Conservation (phyloP, 1,284 basidiomycete genomes). For the Cutaneotrichosporon cavernicola region DNA sequence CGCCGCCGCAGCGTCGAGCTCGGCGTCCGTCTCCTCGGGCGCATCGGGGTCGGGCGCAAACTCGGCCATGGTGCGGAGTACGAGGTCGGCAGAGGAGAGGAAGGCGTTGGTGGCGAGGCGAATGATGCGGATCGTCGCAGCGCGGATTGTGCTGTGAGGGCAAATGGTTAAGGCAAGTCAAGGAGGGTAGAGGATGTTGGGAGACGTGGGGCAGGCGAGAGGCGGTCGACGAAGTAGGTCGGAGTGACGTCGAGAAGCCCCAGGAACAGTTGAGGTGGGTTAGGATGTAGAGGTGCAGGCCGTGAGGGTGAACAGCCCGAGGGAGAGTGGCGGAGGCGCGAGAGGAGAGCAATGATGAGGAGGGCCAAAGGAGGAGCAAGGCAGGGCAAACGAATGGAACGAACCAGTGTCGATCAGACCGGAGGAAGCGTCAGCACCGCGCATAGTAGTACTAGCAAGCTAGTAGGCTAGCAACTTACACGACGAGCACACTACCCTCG, state of each 20-base stretch:
- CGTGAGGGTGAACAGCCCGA: neutral
- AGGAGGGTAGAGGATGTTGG: too few relatives aligned
- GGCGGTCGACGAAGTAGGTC: too few relatives aligned
- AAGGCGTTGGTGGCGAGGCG: constrained; percentile 77
- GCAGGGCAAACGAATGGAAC: neutral
- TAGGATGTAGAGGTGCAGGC: too few relatives aligned
- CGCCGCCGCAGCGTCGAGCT: constrained; percentile 33
- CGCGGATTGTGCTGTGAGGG: constrained; percentile 36
- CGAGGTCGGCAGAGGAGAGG: constrained; percentile 79
- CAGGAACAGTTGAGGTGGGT: too few relatives aligned
- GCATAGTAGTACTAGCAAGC: too few relatives aligned
- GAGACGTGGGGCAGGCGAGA: too few relatives aligned
- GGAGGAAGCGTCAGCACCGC: constrained; percentile 5
- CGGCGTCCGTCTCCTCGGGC: constrained; percentile 34
- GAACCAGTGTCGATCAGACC: neutral
- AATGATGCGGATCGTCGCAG: constrained; percentile 78
- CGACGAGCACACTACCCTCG: constrained; percentile 66
- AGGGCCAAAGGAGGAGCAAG: neutral
- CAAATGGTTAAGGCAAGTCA: neutral
- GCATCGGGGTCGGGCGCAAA: constrained; percentile 56
- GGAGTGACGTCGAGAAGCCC: too few relatives aligned
- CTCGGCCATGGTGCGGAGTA: constrained; percentile 74
- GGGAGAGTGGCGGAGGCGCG: neutral
- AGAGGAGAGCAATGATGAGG: neutral
- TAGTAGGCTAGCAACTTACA: constrained; percentile 55